phyloP scores from a whole-genome alignment of 2,329 filamentous ascomycete species.

The Bipolaris zeicola region DNA sequence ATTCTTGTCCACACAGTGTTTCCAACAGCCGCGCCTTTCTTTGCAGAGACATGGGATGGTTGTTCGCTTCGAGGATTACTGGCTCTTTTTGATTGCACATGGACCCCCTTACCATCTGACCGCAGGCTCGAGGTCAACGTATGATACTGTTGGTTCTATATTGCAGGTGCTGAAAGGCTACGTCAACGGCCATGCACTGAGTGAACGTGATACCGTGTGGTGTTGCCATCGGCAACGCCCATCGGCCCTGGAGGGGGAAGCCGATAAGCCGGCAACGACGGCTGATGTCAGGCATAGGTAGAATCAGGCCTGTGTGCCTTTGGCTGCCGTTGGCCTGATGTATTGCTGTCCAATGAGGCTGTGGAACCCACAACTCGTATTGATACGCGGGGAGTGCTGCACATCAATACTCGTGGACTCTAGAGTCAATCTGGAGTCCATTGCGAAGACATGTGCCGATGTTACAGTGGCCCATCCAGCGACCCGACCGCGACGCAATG shows the following conservation, averaged over 20 bases:
- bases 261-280: constrained; percentile 1
- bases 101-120: constrained; percentile 6
- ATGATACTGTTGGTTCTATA: constrained; percentile 8
- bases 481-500: constrained; percentile 11
- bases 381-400: constrained; percentile 1
- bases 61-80: constrained; percentile 9
- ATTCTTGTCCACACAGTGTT: constrained; percentile 6
- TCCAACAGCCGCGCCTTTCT: constrained; percentile 3
- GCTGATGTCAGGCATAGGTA: constrained; percentile 3
- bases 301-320: constrained; percentile 1
- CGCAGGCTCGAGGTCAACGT: neutral
- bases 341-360: constrained; percentile 12
- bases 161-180: constrained; percentile 3
- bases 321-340: constrained; percentile 6
- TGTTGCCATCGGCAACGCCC: constrained; percentile 4
- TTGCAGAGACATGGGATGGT: constrained; percentile 1
- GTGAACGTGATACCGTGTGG: constrained; percentile 17
- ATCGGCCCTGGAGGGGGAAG: neutral
- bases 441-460: constrained; percentile 11
- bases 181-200: constrained; percentile 8
- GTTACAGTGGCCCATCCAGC: constrained; percentile 10
- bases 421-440: constrained; percentile 5
- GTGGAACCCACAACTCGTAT: constrained; percentile 7
- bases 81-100: constrained; percentile 8
- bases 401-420: constrained; percentile 5